Conservation (phyloP, 2,329 filamentous ascomycete genomes). For the Exophiala viscosa region DNA sequence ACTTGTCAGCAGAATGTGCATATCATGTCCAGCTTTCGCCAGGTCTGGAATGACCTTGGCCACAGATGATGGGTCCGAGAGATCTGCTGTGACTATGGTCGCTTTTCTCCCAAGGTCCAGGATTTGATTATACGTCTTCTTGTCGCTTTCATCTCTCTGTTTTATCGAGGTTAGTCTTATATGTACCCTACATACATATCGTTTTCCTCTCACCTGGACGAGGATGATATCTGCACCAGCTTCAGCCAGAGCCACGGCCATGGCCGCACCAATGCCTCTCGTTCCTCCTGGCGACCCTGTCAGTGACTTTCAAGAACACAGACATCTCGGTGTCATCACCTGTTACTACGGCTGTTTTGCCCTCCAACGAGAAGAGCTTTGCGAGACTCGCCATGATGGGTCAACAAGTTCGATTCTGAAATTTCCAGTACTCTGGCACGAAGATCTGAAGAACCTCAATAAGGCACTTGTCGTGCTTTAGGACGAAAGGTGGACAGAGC, state of each 20-base stretch:
- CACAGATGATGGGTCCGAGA: conserved; percentile 41
- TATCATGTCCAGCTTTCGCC: conserved; percentile 47
- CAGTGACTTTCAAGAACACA: background rate
- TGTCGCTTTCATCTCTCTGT: conserved; percentile 53
- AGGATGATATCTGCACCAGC: conserved; percentile 45
- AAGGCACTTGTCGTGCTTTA: background rate
- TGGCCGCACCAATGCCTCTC: conserved; percentile 45
- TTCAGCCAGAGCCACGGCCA: conserved; percentile 46
- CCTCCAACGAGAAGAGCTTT: conserved; percentile 31
- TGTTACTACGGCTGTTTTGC: conserved; percentile 45
- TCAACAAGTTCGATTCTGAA: background rate
- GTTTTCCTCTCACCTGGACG: conserved; percentile 31
- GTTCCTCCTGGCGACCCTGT: conserved; percentile 35
- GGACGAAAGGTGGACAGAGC: background rate
- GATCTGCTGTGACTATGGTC: conserved; percentile 43
- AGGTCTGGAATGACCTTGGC: conserved; percentile 40
- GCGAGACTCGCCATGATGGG: conserved; percentile 13
- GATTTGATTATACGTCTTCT: conserved; percentile 38
- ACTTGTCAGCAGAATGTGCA: conserved; percentile 80
- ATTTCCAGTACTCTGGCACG: background rate
- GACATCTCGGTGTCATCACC: conserved; percentile 14
- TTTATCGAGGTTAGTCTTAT: background rate
- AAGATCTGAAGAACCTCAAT: background rate
- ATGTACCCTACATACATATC: background rate
- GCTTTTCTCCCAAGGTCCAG: conserved; percentile 39